Percentiles rank a stretch among this genome's conserved stretches.
Evolutionary conservation across 2,329 filamentous ascomycete species (phyloP).

Genomic region (Pyrenophora tritici-repentis): DNA sequence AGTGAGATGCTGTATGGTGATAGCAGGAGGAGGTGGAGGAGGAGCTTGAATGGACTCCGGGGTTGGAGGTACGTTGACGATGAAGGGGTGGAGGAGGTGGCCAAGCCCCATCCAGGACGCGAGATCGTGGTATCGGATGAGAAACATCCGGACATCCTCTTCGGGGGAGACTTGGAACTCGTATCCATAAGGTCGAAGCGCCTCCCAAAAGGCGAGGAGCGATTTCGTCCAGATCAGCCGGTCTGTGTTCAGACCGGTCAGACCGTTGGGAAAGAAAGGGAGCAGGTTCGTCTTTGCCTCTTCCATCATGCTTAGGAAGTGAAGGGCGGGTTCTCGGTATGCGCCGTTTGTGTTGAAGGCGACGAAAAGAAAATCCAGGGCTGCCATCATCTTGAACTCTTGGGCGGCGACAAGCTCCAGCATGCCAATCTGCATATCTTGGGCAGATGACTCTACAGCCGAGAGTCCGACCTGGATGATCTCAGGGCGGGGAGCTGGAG

Average conservation of each 20-base stretch:
- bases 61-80: neutral
- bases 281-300: neutral
- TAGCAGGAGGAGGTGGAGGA: neutral
- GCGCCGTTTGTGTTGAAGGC: neutral
- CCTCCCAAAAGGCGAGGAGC: slow-evolving; percentile 2
- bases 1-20: neutral
- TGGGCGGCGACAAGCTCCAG: neutral
- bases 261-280: neutral
- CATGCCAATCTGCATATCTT: neutral
- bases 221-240: neutral
- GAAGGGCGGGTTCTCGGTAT: neutral
- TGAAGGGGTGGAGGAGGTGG: neutral
- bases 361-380: neutral
- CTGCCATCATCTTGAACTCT: neutral
- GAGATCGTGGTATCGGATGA: neutral
- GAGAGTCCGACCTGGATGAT: neutral
- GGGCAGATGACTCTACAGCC: neutral
- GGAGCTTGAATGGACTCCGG: neutral
- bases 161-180: neutral
- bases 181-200: neutral
- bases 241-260: neutral
- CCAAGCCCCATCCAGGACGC: neutral
- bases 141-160: neutral
- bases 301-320: neutral
- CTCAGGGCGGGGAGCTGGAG: too few relatives aligned